These are phyloP conservation scores for Cladosporium oxysporum DNA, from an alignment of 2,329 filamentous ascomycete genomes.

Conservation along the genomic window DNA sequence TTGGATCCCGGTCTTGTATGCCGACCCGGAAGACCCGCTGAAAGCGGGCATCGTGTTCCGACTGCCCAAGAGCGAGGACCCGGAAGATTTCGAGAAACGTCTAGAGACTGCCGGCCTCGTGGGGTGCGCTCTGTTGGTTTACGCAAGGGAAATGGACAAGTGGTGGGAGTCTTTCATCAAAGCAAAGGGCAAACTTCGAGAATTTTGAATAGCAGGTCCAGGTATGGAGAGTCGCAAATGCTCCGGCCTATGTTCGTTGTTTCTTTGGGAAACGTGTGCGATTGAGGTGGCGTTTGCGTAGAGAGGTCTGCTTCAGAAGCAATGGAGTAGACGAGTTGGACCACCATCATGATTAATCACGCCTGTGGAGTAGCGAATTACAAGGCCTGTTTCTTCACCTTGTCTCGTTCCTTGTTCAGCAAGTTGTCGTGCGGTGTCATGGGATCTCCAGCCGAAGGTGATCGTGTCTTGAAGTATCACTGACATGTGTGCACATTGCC, in stretches of 20 bases:
- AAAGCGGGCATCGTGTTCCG: too few species aligned
- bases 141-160: background rate
- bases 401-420: background rate
- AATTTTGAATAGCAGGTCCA: too few species aligned
- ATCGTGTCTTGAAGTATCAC: background rate
- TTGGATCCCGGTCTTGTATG: too few species aligned
- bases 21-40: too few species aligned
- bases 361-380: background rate
- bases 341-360: background rate
- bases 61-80: too few species aligned
- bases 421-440: background rate
- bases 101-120: too few species aligned
- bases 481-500: background rate
- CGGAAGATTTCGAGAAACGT: too few species aligned
- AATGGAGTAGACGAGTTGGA: background rate
- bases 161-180: background rate
- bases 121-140: background rate
- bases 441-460: background rate
- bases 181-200: too few species aligned
- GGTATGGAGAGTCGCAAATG: background rate
- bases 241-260: background rate
- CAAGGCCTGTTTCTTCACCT: background rate
- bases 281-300: background rate
- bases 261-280: background rate
- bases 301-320: background rate